These are phyloP conservation scores for Benincasa hispida DNA, from an alignment of 306 rosid species.

Conservation along the genomic window DNA sequence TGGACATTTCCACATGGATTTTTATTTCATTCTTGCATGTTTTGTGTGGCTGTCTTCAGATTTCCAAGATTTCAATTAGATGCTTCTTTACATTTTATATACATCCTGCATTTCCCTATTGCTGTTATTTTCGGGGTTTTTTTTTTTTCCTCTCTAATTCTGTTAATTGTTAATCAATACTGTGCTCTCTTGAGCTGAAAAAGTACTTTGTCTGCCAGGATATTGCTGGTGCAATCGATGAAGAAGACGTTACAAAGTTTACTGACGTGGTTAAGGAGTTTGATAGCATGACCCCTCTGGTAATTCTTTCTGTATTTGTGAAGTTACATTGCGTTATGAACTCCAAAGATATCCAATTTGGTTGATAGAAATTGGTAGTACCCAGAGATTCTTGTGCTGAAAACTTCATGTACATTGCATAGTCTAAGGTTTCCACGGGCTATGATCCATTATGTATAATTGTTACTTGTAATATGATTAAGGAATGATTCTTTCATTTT, in stretches of 20 bases:
- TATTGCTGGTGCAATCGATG: slow-evolving; percentile 69
- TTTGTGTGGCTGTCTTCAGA: not conserved
- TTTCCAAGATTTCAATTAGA: not conserved
- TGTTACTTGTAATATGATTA: not conserved
- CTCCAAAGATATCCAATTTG: not conserved
- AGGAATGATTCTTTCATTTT: not conserved
- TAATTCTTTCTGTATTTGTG: slow-evolving; percentile 12
- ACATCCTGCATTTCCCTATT: not conserved
- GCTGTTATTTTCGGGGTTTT: no score
- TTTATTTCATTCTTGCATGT: not conserved
- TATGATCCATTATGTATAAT: not conserved
- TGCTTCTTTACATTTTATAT: not conserved
- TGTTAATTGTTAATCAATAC: not conserved
- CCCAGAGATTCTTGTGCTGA: not conserved
- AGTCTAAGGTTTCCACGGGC: not conserved
- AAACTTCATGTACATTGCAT: not conserved
- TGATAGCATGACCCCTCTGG: slow-evolving; percentile 95
- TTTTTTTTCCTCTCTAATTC: not conserved
- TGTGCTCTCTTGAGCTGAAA: not conserved
- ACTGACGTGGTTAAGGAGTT: slow-evolving; percentile 88
- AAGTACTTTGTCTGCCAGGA: slow-evolving; percentile 31
- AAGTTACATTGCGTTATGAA: not conserved
- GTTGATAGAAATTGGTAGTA: not conserved
- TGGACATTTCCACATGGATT: not conserved
- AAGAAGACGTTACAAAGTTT: slow-evolving; percentile 70